A percentile compares a stretch with the other conserved stretches of the same genome.
Evolutionary conservation across 495 filamentous ascomycete species (phyloP).

Genomic region (Amniculicola lignicola): DNA sequence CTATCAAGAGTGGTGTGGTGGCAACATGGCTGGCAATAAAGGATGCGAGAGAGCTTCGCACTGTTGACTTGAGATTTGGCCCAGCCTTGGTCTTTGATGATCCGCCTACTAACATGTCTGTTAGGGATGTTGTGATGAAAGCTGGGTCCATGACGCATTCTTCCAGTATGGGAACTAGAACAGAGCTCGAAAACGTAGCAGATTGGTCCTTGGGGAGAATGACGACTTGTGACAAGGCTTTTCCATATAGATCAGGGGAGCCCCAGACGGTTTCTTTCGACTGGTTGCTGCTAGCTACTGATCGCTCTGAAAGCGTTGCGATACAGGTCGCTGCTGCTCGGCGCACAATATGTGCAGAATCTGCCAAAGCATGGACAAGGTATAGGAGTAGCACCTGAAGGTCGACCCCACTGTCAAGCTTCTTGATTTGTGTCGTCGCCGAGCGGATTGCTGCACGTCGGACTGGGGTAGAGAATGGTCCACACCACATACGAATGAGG

Average conservation of each 20-base stretch:
- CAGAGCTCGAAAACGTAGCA: slow-evolving; percentile 57
- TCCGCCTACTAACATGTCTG: slow-evolving; percentile 52
- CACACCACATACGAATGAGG: slow-evolving; percentile 70
- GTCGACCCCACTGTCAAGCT: slow-evolving; percentile 44
- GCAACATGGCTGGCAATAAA: slow-evolving; percentile 73
- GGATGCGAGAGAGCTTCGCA: slow-evolving; percentile 52
- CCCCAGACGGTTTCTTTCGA: slow-evolving; percentile 10
- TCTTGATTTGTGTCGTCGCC: slow-evolving; percentile 50
- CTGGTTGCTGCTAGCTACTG: not conserved
- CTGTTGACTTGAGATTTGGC: slow-evolving; percentile 15
- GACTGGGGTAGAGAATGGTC: slow-evolving; percentile 62
- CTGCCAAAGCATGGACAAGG: slow-evolving; percentile 65
- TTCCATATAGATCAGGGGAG: slow-evolving; percentile 51
- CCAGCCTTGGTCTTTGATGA: slow-evolving; percentile 16
- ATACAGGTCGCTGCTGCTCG: slow-evolving; percentile 67
- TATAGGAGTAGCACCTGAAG: slow-evolving; percentile 60
- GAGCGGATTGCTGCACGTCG: slow-evolving; percentile 64
- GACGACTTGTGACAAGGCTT: slow-evolving; percentile 49
- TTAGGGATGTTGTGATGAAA: slow-evolving; percentile 60
- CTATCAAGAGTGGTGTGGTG: slow-evolving; percentile 59
- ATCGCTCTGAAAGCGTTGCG: slow-evolving; percentile 39
- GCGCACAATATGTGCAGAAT: slow-evolving; percentile 69
- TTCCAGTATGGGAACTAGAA: slow-evolving; percentile 69
- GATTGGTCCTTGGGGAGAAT: slow-evolving; percentile 60
- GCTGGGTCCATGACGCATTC: slow-evolving; percentile 74